Evolutionary conservation across 305 asterid genomes (phyloP).

Genomic region (Fraxinus nigra): DNA sequence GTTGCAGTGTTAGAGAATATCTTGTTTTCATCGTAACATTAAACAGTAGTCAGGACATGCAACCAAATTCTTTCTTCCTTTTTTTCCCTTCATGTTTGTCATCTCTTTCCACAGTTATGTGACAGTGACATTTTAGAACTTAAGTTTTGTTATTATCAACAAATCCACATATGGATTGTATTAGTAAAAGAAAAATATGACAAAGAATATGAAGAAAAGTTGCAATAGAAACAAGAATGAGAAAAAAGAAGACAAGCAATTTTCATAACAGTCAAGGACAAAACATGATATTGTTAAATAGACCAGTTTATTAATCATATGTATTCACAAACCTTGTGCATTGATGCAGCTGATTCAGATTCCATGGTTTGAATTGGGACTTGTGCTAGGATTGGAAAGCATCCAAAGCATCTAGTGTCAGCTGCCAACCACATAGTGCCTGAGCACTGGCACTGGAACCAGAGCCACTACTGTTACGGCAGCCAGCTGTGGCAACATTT

Average conservation of each 20-base stretch:
- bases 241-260: not conserved
- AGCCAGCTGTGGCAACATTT: slow-evolving; percentile 98
- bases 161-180: not conserved
- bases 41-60: not conserved
- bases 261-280: not conserved
- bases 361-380: slow-evolving; percentile 83
- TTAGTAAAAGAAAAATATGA: not conserved
- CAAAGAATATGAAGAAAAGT: not conserved
- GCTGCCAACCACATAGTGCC: slow-evolving; percentile 96
- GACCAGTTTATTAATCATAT: not conserved
- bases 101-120: slow-evolving; percentile 5
- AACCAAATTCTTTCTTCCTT: not conserved
- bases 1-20: not conserved
- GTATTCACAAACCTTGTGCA: slow-evolving; percentile 65
- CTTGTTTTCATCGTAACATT: not conserved
- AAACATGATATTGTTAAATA: not conserved
- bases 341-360: slow-evolving; percentile 98
- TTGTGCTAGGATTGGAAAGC: slow-evolving; percentile 78
- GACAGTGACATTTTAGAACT: not conserved
- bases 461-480: slow-evolving; percentile 74
- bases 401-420: slow-evolving; percentile 94
- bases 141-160: not conserved
- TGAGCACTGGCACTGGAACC: slow-evolving; percentile 66
- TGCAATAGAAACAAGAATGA: not conserved
- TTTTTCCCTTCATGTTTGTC: slow-evolving; percentile 4